Evolutionary conservation across 768 basidiomycete species (phyloP), one percentile per base, ranked within the genome.

Genomic region (Dacryopinax spathularia): DNA sequence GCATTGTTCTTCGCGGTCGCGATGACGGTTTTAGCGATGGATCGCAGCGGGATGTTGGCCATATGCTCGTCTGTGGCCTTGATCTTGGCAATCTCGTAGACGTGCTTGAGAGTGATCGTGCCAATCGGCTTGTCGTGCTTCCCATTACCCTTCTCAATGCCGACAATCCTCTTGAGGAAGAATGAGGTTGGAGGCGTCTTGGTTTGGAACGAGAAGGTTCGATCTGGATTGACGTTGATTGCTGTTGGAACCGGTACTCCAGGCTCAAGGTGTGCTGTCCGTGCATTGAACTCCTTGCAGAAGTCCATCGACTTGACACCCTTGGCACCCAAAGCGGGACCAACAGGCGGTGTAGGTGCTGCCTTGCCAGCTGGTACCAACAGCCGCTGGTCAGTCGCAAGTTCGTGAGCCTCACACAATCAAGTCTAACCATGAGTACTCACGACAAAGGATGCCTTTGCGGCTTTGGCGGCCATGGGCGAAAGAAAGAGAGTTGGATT

Each of bases 241-340:
- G 87, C 76, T n/a, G 93, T 96, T 10, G 96, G 95, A 36, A 84
- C 83, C 6, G 96, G 95, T 10, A 88, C 82, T 34, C 91, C 91
- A 18, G 87, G 84, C 66, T 85, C 82, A 35, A 95, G 81, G 73
- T 91, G 87, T 33, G 90, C 87, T 20, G 95, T 97, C 67, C 87
- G 86, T n/a, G 95, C 94, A 72, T 99, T 99, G 78, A 98, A 99
- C 74, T 98, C 93, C 75, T 97, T 99, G 81, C 93, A 96, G 73
- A 99, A 99, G 77, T 99, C 96, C 89, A 98, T 98, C 29, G 93
- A 92, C 77, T 96, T 97, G 69, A 99, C 94, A 69, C 96, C 96
- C 71, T 91, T 85, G 67, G 96, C 95, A 78, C 96, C 96, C 62
- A 99, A 83, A 33, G 94, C 95, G 62, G 95, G 95, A 71, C 95